Evolutionary conservation across 1,284 basidiomycete species (phyloP), one percentile per base, ranked within the genome.

Genomic region (Melampsora americana): DNA sequence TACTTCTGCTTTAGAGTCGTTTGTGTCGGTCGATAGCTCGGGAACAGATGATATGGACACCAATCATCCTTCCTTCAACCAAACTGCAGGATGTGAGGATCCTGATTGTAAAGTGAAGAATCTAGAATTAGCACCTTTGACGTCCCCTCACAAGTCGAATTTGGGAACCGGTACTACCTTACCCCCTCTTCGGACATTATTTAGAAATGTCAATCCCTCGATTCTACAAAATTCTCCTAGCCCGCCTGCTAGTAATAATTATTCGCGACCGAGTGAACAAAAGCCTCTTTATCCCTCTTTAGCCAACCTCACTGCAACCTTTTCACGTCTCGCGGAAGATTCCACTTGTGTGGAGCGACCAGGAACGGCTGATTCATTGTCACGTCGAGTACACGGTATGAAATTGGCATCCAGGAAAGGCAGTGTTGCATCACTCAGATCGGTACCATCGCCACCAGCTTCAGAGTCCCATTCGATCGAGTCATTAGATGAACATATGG

Each of bases 61-160:
- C 12, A 59, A 4, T 50, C 20, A 69, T 9, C 28, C 50, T 35
- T 35, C 35, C 48, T 26, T 60, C 16, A 28, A 39, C 23, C 69
- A 50, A 18, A 20, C 30, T 9, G 53, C 56, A 9, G 2, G 30
- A n/a, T 39, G 46, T 18, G 26, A 65, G 32, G 35, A 35, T 35
- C 35, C 35, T 35, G 35, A 35, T 35, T 35, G 35, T 9, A 35
- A 35, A 35, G 35, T 9, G 5, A 35, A 35, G 35, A 72, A 61
- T 35, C 60, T 72, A 20, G 69, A 72, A 60, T 39, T 72, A 60
- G 69, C 69, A 14, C 69, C 69, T 11, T 60, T 72, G 48, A 56
- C 60, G 35, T 39, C 60, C 32, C 23, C 28, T 23, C 30, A 44
- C 32, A 48, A 64, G 42, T 64, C 60, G 1, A 48, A 46, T 39